Evolutionary conservation across 768 basidiomycete species (phyloP), one percentile per base, ranked within the genome.

Genomic region (Hygrophorus russula): DNA sequence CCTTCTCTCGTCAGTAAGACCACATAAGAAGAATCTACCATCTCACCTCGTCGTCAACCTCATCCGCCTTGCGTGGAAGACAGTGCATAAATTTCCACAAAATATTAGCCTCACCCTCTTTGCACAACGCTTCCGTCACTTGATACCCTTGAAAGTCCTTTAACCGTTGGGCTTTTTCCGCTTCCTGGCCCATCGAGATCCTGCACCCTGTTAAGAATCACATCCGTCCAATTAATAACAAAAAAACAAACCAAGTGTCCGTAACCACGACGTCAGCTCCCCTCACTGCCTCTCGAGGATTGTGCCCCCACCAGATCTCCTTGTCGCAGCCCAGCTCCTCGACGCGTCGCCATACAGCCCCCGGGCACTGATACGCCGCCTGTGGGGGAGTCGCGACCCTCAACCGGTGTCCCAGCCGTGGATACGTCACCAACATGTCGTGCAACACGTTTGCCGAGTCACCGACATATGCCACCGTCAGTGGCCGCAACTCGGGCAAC

Each of bases 171-270:
- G 68, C 86, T 50, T 92, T 90, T 61, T 98, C 92, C 1, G 81
- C 84, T 62, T 98, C 96, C 62, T 96, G 91, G 13, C 96, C 96
- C 96, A 99, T 98, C 2, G 94, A 97, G 50, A 98, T 91, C 92
- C 90, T 93, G 54, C 11, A 19, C 11, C 30, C n/a, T n/a, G n/a
- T n/a, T n/a, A n/a, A n/a, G n/a, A n/a, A n/a, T n/a, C 30, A 44
- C 20, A 34, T 9, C 24, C 38, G 17, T 39, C 27, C 5, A 31
- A 4, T 18, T 4, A 13, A 46, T 35, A 40, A 24, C 32, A 41
- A n/a, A 29, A 46, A 38, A 36, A 58, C 71, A 45, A 47, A 89
- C 91, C 94, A 99, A 3, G 96, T 99, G 60, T 99, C 96, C 2
- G 96, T 99, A 9, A 96, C 76, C 37, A 97, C 86, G n/a, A 97